phyloP scores from a whole-genome alignment of 768 basidiomycete genomes.

The Ephemerocybe angulata region DNA sequence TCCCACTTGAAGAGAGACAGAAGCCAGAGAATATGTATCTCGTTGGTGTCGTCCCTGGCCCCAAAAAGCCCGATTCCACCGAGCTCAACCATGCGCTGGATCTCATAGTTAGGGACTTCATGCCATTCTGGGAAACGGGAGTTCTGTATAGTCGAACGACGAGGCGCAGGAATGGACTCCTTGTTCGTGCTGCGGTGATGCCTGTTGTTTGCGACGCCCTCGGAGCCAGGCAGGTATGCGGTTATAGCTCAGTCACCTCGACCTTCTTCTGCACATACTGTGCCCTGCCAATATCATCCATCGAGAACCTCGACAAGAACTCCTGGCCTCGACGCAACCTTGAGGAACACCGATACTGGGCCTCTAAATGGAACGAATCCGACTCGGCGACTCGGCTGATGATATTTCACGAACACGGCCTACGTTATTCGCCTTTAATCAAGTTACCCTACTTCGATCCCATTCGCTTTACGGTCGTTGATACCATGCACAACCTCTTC shows the following conservation, averaged over 20 bases:
- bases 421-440: conserved; percentile 11
- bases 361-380: neutral
- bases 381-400: neutral
- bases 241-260: conserved; percentile 15
- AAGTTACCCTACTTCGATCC: conserved; percentile 13
- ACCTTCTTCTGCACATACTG: conserved; percentile 20
- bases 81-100: conserved; percentile 34
- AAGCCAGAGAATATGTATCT: conserved; percentile 34
- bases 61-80: conserved; percentile 24
- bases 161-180: conserved; percentile 14
- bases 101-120: conserved; percentile 34
- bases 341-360: neutral
- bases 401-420: conserved; percentile 4
- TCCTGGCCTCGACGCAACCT: conserved; percentile 14
- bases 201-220: conserved; percentile 32
- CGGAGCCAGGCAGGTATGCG: conserved; percentile 24
- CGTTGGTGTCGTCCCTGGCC: conserved; percentile 37
- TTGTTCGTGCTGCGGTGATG: conserved; percentile 22
- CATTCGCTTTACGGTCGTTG: conserved; percentile 7
- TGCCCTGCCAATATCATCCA: conserved; percentile 7
- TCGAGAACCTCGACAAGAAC: conserved; percentile 17
- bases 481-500: conserved; percentile 14
- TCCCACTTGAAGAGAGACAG: conserved; percentile 26
- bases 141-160: conserved; percentile 21
- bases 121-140: conserved; percentile 26